Conservation (phyloP, 2,329 filamentous ascomycete genomes). For the Botrytis porri region DNA sequence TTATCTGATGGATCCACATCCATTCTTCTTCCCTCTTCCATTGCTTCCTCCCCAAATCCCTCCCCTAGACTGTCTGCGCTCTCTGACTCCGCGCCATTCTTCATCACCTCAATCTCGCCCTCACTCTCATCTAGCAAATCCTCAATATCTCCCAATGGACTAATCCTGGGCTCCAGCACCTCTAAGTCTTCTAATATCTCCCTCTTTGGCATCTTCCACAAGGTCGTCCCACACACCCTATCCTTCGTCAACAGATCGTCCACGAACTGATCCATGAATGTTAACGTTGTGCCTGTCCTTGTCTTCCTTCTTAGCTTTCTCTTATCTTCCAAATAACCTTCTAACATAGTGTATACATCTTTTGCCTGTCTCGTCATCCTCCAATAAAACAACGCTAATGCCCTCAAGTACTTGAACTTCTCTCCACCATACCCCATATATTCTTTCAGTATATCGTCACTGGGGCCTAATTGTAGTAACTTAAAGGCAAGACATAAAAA, state of each 20-base stretch:
- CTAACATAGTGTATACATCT: conserved; percentile 75
- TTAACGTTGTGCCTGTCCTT: conserved; percentile 71
- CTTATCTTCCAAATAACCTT: conserved; percentile 77
- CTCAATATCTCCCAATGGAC: conserved; percentile 77
- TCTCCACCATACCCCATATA: conserved; percentile 76
- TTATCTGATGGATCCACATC: conserved; percentile 15
- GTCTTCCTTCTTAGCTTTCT: conserved; percentile 79
- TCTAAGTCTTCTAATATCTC: conserved; percentile 86
- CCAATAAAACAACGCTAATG: conserved; percentile 90
- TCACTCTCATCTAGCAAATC: conserved; percentile 56
- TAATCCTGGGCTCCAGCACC: conserved; percentile 78
- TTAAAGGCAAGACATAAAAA: conserved; percentile 96
- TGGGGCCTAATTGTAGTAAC: conserved; percentile 81
- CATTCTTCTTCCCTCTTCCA: conserved; percentile 24
- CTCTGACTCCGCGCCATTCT: conserved; percentile 20
- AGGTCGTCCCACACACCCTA: conserved; percentile 82
- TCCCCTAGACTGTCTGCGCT: conserved; percentile 39
- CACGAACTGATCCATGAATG: conserved; percentile 86
- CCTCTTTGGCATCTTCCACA: conserved; percentile 87
- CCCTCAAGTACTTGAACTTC: conserved; percentile 82
- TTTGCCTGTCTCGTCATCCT: conserved; percentile 78
- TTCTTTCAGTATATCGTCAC: conserved; percentile 72
- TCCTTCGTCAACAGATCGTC: conserved; percentile 89
- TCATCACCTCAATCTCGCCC: conserved; percentile 36
- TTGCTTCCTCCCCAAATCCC: conserved; percentile 41